A percentile compares a stretch with the other conserved stretches of the same genome.
Evolutionary conservation across 148 eudicot genomes (phyloP).

Genomic region (Salicornia ramosissima): DNA sequence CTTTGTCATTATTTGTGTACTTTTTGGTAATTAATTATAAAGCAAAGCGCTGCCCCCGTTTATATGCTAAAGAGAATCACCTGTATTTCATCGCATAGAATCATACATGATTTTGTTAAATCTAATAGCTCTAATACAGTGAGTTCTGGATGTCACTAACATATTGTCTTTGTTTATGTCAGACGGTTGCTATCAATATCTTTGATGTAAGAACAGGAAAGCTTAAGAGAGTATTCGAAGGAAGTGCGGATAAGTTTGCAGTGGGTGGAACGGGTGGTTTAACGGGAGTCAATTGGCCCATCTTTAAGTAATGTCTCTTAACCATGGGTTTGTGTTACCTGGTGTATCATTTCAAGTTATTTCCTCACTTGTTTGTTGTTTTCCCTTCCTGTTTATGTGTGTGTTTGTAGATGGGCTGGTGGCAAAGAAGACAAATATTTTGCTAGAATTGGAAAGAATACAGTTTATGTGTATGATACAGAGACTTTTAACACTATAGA

Average conservation of each 20-base stretch:
- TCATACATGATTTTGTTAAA: too few relatives aligned
- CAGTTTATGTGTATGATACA: constrained; percentile 81
- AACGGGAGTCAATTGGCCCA: constrained; percentile 89
- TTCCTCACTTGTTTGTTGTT: neutral
- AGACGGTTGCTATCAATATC: constrained; percentile 77
- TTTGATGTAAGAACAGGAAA: constrained; percentile 95
- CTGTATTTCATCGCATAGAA: too few relatives aligned
- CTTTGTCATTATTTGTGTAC: too few relatives aligned
- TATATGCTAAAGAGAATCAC: too few relatives aligned
- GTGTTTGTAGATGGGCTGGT: constrained; percentile 71
- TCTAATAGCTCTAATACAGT: neutral
- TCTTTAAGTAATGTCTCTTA: constrained; percentile 55
- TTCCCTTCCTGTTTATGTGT: neutral
- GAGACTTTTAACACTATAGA: constrained; percentile 85
- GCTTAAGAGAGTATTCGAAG: constrained; percentile 87
- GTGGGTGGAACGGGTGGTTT: constrained; percentile 87
- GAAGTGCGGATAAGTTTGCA: constrained; percentile 87
- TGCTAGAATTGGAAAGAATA: constrained; percentile 89
- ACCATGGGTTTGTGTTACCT: neutral
- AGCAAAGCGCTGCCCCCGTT: too few relatives aligned
- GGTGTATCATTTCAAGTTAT: neutral
- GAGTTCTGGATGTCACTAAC: constrained; percentile 17
- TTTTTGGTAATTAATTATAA: too few relatives aligned
- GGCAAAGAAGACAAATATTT: constrained; percentile 93
- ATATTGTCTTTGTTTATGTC: neutral